Evolutionary conservation across 164 flowering plant genomes (phyloP).

Genomic region (Vitis labrusca): DNA sequence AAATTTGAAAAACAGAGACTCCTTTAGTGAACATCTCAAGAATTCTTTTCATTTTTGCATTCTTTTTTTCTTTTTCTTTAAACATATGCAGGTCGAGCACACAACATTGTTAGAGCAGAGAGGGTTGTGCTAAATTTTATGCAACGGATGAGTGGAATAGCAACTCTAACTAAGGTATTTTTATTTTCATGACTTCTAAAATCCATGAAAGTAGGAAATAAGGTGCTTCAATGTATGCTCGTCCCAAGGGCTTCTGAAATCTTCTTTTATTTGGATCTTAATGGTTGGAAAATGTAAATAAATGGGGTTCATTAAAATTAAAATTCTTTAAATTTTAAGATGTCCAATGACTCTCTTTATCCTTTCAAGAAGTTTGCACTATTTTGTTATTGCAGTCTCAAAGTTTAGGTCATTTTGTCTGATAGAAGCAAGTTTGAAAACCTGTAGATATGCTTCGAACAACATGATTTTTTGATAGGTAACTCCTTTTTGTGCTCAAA

Average conservation of each 20-base stretch:
- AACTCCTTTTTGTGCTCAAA: too few relatives aligned
- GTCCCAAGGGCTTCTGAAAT: neutral
- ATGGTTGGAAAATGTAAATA: neutral
- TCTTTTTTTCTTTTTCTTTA: conserved; percentile 5
- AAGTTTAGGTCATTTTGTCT: neutral
- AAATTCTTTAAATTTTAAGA: neutral
- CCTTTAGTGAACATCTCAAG: neutral
- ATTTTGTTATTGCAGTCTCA: neutral
- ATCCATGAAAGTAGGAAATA: too few relatives aligned
- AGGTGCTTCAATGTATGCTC: too few relatives aligned
- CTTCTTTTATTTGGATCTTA: neutral
- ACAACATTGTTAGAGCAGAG: conserved; percentile 84
- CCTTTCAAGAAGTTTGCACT: neutral
- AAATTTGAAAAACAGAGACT: neutral
- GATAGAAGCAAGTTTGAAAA: neutral
- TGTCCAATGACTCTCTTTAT: neutral
- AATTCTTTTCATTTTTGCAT: neutral
- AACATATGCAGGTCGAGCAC: conserved; percentile 68
- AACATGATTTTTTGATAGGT: too few relatives aligned
- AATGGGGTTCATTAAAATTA: neutral
- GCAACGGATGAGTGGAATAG: conserved; percentile 99
- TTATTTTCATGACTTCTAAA: neutral
- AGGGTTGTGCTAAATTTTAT: conserved; percentile 92
- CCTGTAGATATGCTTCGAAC: neutral
- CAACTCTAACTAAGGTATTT: conserved; percentile 79